These are phyloP conservation scores for Sarocladiaceae sp. DNA, from an alignment of 2,329 filamentous ascomycete species.

Conservation along the genomic window DNA sequence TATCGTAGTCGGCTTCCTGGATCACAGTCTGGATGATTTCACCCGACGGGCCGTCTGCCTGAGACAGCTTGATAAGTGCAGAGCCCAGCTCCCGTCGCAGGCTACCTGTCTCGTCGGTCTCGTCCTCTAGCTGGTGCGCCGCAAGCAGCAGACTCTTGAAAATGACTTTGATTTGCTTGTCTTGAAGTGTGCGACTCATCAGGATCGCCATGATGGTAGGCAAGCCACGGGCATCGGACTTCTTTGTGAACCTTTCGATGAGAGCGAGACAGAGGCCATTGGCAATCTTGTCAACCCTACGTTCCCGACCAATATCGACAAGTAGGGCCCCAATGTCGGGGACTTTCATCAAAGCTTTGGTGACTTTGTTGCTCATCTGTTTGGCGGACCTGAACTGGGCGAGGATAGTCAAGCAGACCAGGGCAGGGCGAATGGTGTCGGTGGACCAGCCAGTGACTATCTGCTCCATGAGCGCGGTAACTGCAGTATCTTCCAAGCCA, in stretches of 20 bases:
- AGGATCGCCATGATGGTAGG: conserved; percentile 56
- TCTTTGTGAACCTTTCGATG: conserved; percentile 55
- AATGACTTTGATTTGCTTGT: conserved; percentile 56
- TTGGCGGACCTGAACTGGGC: conserved; percentile 71
- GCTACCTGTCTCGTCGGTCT: conserved; percentile 46
- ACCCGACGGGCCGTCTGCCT: conserved; percentile 50
- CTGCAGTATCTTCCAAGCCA: conserved; percentile 66
- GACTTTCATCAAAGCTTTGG: conserved; percentile 61
- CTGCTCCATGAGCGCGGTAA: conserved; percentile 88
- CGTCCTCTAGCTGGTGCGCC: conserved; percentile 50
- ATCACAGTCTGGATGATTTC: conserved; percentile 62
- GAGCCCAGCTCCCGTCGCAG: conserved; percentile 60
- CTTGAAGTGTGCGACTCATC: conserved; percentile 51
- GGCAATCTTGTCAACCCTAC: conserved; percentile 63
- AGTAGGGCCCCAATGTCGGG: conserved; percentile 54
- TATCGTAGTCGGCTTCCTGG: conserved; percentile 60
- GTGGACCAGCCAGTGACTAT: conserved; percentile 69
- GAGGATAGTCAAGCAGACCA: conserved; percentile 75
- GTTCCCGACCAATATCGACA: conserved; percentile 55
- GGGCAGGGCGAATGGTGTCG: conserved; percentile 65
- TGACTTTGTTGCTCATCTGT: conserved; percentile 62
- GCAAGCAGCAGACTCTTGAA: conserved; percentile 59
- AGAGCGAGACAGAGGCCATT: conserved; percentile 65
- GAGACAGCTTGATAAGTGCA: conserved; percentile 59
- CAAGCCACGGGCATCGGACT: conserved; percentile 50